Evolutionary conservation across 2,329 filamentous ascomycete species (phyloP).

Genomic region (Aspergillus neotritici): DNA sequence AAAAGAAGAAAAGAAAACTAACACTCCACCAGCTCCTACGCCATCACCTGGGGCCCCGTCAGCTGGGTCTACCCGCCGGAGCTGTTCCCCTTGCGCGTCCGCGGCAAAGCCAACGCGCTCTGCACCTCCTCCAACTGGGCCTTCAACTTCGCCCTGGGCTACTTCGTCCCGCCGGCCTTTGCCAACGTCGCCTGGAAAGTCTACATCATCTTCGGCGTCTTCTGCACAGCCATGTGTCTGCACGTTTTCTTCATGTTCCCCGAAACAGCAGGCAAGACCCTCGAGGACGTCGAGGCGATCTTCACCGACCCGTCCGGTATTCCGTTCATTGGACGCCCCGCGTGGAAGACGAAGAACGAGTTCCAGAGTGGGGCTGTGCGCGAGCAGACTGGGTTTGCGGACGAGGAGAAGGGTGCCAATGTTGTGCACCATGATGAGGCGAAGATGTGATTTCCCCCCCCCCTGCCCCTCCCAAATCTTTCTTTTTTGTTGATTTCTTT

Average conservation of each 20-base stretch:
- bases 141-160: slow-evolving; percentile 52
- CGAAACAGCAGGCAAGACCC: slow-evolving; percentile 65
- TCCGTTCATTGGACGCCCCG: slow-evolving; percentile 32
- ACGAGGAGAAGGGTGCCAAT: slow-evolving; percentile 22
- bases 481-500: too few species aligned
- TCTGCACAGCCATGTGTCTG: slow-evolving; percentile 61
- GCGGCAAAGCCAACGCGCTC: slow-evolving; percentile 59
- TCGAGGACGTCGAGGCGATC: slow-evolving; percentile 71
- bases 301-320: slow-evolving; percentile 46
- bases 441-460: slow-evolving; percentile 2
- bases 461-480: not conserved
- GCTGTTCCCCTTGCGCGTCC: slow-evolving; percentile 57
- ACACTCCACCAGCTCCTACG: slow-evolving; percentile 44
- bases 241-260: slow-evolving; percentile 63
- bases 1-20: too few species aligned
- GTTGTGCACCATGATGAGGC: slow-evolving; percentile 5
- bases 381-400: slow-evolving; percentile 26
- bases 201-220: slow-evolving; percentile 71
- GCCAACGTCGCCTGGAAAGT: slow-evolving; percentile 53
- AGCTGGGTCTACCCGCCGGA: slow-evolving; percentile 58
- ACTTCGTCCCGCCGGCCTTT: slow-evolving; percentile 54
- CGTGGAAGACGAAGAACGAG: slow-evolving; percentile 35
- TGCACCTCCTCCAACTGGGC: slow-evolving; percentile 59
- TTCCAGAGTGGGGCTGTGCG: slow-evolving; percentile 24
- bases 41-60: slow-evolving; percentile 58